Conservation (phyloP, 2,329 filamentous ascomycete genomes). For the Phialophora tarda region DNA sequence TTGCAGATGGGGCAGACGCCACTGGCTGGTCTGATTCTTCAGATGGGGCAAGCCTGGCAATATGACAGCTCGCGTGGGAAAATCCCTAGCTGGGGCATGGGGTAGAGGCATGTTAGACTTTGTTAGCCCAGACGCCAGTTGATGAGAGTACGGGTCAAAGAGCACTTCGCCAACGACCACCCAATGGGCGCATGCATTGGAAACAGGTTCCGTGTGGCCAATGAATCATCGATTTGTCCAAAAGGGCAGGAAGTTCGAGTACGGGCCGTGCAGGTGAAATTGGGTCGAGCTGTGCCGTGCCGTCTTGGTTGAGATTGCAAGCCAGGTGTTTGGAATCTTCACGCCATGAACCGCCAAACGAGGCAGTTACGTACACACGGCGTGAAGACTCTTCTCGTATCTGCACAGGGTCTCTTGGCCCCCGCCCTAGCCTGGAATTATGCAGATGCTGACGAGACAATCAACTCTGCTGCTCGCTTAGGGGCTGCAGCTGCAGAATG, state of each 20-base stretch:
- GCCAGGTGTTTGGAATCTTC: not conserved
- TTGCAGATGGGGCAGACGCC: not conserved
- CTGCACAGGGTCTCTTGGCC: not conserved
- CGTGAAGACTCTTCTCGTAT: not conserved
- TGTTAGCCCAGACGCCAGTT: not conserved
- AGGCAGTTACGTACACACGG: not conserved
- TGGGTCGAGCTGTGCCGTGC: not conserved
- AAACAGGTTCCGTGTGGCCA: not conserved
- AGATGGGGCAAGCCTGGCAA: constrained; percentile 1
- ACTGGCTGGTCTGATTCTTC: not conserved
- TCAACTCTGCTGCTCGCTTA: not conserved
- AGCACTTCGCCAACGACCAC: not conserved
- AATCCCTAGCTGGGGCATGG: constrained; percentile 1
- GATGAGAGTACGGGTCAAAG: not conserved
- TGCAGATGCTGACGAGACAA: not conserved
- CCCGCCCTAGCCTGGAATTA: not conserved
- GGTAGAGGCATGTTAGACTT: not conserved
- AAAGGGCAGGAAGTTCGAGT: not conserved
- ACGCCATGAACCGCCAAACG: not conserved
- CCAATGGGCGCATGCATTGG: not conserved
- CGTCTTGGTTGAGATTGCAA: not conserved
- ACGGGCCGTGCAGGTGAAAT: not conserved
- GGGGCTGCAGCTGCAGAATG: not conserved
- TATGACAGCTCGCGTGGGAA: constrained; percentile 1
- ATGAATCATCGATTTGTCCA: not conserved